A percentile compares a stretch with the other conserved stretches of the same genome.
These are phyloP conservation scores for Phytopythium ostracodes DNA, from an alignment of 352 stramenopile genomes.

Conservation along the genomic window DNA sequence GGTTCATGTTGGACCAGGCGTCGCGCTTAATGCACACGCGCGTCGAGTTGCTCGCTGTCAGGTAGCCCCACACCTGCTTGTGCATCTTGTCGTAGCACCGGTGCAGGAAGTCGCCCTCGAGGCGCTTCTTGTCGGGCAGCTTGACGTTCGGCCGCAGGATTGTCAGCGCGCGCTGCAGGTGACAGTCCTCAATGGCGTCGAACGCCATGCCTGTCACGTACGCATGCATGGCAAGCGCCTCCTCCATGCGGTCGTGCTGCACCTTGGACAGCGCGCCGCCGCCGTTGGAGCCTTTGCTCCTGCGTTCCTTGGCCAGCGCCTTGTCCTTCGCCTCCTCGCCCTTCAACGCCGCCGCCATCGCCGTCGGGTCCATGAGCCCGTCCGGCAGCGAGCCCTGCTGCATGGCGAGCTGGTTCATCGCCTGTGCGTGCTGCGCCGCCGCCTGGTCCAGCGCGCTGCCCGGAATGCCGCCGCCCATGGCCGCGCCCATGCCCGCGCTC, in stretches of 20 bases:
- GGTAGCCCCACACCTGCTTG: slow-evolving; percentile 77
- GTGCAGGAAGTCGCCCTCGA: slow-evolving; percentile 55
- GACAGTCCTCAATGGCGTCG: slow-evolving; percentile 65
- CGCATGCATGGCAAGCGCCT: slow-evolving; percentile 77
- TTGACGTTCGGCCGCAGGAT: slow-evolving; percentile 57
- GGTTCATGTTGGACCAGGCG: slow-evolving; percentile 73
- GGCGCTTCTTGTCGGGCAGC: slow-evolving; percentile 66
- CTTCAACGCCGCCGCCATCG: slow-evolving; percentile 45
- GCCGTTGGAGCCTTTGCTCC: slow-evolving; percentile 26
- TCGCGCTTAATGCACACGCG: slow-evolving; percentile 76
- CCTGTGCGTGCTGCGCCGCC: slow-evolving; percentile 43
- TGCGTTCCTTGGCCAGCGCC: slow-evolving; percentile 24
- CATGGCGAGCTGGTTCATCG: slow-evolving; percentile 74
- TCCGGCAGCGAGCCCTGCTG: slow-evolving; percentile 60
- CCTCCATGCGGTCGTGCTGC: slow-evolving; percentile 69
- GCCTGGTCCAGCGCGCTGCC: slow-evolving; percentile 42
- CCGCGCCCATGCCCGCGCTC: slow-evolving; percentile 14
- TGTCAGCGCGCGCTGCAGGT: slow-evolving; percentile 57
- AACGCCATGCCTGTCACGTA: slow-evolving; percentile 80
- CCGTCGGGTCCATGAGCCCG: slow-evolving; percentile 54
- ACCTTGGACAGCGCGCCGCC: slow-evolving; percentile 46
- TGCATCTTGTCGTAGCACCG: slow-evolving; percentile 85
- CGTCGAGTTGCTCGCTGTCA: slow-evolving; percentile 48
- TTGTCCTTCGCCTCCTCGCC: slow-evolving; percentile 28
- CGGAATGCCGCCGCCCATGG: slow-evolving; percentile 12